Conservation (phyloP, 148 eudicot genomes). For the Nyssa sinensis region DNA sequence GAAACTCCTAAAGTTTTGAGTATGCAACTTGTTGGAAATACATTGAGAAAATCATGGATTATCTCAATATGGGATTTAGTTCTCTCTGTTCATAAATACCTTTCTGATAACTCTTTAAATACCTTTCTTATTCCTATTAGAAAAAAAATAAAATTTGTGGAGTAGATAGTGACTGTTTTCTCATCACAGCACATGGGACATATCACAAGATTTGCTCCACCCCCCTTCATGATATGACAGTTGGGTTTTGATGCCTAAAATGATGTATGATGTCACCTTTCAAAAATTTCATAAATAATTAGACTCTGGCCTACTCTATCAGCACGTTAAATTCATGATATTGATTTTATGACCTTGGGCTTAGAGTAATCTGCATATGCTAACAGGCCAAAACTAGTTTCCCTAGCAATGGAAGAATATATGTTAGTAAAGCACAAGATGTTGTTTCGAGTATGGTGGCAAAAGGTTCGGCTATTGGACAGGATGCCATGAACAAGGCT, state of each 20-base stretch:
- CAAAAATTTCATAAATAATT: not conserved
- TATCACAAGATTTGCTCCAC: not conserved
- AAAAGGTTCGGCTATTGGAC: conserved; percentile 81
- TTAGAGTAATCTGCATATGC: conserved; percentile 4
- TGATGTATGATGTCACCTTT: not conserved
- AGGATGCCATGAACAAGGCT: conserved; percentile 90
- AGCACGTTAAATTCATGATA: not conserved
- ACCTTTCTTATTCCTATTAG: too few species aligned
- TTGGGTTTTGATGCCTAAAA: not conserved
- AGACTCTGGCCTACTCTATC: not conserved
- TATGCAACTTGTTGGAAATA: not conserved
- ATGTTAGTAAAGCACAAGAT: conserved; percentile 89
- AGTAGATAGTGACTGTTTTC: not conserved
- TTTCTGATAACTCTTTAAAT: too few species aligned
- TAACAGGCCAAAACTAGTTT: conserved; percentile 47
- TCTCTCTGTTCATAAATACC: too few species aligned
- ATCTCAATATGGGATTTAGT: too few species aligned
- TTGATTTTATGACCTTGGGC: not conserved
- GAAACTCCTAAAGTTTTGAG: not conserved
- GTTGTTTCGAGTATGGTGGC: conserved; percentile 90
- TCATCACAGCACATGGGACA: not conserved
- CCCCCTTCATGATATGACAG: not conserved
- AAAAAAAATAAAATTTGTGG: too few species aligned
- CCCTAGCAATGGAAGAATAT: conserved; percentile 53
- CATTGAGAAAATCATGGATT: too few species aligned